Evolutionary conservation across 345 rosid genomes (phyloP), one percentile per base, ranked within the genome.

Genomic region (Euphorbia pulcherrima): DNA sequence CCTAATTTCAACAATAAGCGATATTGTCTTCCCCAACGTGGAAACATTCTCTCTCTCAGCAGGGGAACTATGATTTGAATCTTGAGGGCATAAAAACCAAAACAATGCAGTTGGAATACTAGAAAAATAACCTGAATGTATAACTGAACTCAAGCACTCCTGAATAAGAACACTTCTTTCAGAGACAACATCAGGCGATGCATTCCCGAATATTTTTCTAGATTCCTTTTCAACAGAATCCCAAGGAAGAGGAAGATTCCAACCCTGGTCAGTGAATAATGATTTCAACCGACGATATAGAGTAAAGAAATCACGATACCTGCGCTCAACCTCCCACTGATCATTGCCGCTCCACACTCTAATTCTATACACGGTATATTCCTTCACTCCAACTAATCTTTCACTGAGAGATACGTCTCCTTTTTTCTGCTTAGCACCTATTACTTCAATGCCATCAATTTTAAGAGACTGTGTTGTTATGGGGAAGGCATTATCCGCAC

Each of bases 361-460:
- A 77, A 94, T 84, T 76, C 67, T 70, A 78, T 94, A 92, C 20
- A 89, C 89, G 24, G 97, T 92, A 72, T 87, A 94, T 79, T 90
- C 93, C 83, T 83, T 92, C 58, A 94, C 97, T 20, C 99, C 97
- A 78, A 94, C 97, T 73, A 94, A 83, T 73, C 96, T 92, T 80
- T 94, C 99, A 72, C 96, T 84, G 53, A 94, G 70, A 2, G 97
- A 94, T 65, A 94, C 93, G 68, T 94, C 85, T 28, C 99, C 99
- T 78, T 81, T 86, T 87, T 84, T 88, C 81, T 89, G 92, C 84
- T 84, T 89, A 67, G 93, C 97, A 51, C 97, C 99, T 4, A 92
- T 82, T 67, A 92, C 92, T 79, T 92, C 96, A 67, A 87, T 83
- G 71, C 88, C 83, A 77, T 94, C 90, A 74, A 92, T 83, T 79